Base-by-base conservation (phyloP, 169 alveolate species). In the Neospora caninum region DNA sequence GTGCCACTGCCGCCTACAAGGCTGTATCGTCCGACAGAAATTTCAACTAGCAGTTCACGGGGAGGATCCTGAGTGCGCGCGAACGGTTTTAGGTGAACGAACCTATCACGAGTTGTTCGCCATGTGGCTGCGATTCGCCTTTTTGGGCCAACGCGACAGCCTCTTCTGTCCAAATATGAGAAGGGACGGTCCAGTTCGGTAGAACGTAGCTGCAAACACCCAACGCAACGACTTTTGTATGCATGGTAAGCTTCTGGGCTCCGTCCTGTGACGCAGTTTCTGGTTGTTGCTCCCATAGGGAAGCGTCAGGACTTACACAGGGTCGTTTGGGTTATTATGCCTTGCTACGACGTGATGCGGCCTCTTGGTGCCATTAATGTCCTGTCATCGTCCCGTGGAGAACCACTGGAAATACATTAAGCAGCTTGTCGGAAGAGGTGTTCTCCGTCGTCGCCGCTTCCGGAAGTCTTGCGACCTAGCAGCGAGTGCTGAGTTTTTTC, bases 111-210 rank as follows among this genome's bases (percentile, higher is more conserved):
- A 82, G 69, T 41, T 38, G 20, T 41, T 82, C 67, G 25, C 89
- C 89, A 18, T 7, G 89, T 16, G 22, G 27, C 36, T 27, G 64
- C 16, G 53, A 42, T 27, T 82, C 89, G 53, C 67, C 89, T 20
- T 82, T 39, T 22, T 13, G 69, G 54, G 53, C 36, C 54, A 42
- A 18, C 6, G 13, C 31, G 20, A 42, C 36, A 42, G 89, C 64
- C 41, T 82, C 89, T 82, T 82, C 89, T 29, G 89, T 82, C 89
- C 89, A 82, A 7, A 41, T 29, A 31, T 82, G 89, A 13, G 69
- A 31, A 10, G 89, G 64, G 31, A 9, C 89, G 41, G 67, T 42
- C 89, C 89, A 82, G 22, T 82, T 38, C 89, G 89, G 67, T 0
- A 82, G 67, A 22, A 82, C 67, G 67, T 82, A 82, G n/a, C 89